Conservation (phyloP, 1,284 basidiomycete species). For the Meripilus lineatus region DNA sequence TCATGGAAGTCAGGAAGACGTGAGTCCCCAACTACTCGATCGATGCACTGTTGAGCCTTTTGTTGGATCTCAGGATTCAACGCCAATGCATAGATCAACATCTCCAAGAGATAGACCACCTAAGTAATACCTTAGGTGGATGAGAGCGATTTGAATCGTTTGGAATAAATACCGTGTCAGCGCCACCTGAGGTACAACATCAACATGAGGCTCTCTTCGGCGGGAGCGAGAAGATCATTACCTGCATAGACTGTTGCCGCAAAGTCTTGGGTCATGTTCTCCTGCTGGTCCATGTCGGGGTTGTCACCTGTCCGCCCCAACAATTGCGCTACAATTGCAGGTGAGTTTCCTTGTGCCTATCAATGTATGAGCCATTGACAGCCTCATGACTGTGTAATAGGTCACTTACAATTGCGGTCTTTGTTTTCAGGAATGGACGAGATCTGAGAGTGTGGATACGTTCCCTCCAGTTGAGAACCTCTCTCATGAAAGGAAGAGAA, state of each 20-base stretch:
- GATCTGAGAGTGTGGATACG: too few species aligned
- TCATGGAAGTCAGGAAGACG: conserved; percentile 30
- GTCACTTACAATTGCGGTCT: too few species aligned
- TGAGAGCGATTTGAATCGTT: not conserved
- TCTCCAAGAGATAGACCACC: conserved; percentile 6
- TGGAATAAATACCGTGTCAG: not conserved
- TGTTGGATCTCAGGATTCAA: conserved; percentile 25
- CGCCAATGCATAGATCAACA: conserved; percentile 26
- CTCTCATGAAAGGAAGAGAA: too few species aligned
- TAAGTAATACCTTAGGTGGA: not conserved
- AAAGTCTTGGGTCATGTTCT: not conserved
- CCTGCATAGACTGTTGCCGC: not conserved
- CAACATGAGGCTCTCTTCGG: not conserved
- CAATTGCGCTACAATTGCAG: too few species aligned
- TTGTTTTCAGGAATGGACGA: too few species aligned
- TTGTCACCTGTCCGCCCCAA: too few species aligned
- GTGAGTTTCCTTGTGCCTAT: too few species aligned
- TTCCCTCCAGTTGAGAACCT: too few species aligned
- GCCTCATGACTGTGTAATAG: too few species aligned
- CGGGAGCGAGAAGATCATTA: too few species aligned
- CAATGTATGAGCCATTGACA: too few species aligned
- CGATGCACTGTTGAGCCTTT: conserved; percentile 32
- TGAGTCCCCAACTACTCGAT: conserved; percentile 30
- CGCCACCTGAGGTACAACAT: not conserved
- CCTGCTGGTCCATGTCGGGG: not conserved